Evolutionary conservation across 768 basidiomycete species (phyloP).

Genomic region (Suillus lakei): DNA sequence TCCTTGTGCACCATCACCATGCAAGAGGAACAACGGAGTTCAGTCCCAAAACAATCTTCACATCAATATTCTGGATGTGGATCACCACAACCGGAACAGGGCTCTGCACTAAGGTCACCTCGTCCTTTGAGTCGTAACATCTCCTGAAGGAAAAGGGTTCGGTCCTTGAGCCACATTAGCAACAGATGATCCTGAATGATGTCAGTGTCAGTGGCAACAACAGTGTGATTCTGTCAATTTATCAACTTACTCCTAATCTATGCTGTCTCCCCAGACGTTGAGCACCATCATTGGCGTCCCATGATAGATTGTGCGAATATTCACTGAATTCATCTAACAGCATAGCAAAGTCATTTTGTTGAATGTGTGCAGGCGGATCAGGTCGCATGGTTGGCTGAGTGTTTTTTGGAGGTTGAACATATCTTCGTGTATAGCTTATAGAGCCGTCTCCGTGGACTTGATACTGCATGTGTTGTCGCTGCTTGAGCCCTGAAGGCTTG

Average conservation of each 20-base stretch:
- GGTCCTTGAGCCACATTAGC: constrained; percentile 9
- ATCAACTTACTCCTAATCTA: background rate
- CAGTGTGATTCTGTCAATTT: background rate
- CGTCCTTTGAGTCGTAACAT: constrained; percentile 10
- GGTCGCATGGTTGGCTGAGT: background rate
- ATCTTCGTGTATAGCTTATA: background rate
- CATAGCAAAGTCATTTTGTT: background rate
- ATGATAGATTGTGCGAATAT: background rate
- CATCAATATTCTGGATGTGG: no score
- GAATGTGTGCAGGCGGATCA: background rate
- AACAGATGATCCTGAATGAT: background rate
- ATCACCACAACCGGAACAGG: no score
- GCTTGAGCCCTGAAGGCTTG: background rate
- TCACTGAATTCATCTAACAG: no score
- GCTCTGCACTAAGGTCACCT: background rate
- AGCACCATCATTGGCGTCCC: background rate
- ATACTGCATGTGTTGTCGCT: background rate
- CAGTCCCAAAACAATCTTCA: no score
- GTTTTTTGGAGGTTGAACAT: background rate
- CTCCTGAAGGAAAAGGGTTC: constrained; percentile 8
- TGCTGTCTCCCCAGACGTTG: background rate
- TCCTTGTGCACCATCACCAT: no score
- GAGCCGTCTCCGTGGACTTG: background rate
- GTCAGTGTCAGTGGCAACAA: background rate
- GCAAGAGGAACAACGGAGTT: no score